Evolutionary conservation across 2,329 filamentous ascomycete species (phyloP).

Genomic region (Exserohilum turcica): DNA sequence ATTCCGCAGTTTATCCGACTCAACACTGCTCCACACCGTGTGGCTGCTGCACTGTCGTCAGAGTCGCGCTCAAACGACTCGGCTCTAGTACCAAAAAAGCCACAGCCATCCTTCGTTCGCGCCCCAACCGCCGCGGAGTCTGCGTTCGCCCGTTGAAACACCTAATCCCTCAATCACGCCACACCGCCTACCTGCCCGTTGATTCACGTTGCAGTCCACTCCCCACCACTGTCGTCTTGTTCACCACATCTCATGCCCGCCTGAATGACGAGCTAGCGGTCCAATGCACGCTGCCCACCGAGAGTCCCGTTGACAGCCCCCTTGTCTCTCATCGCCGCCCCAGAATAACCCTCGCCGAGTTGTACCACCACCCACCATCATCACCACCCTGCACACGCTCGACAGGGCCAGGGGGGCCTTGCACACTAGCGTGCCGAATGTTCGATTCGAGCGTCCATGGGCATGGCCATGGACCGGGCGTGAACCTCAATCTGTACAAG

Average conservation of each 20-base stretch:
- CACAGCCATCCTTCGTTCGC: conserved; percentile 1
- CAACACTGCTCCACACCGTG: not conserved
- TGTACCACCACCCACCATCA: not conserved
- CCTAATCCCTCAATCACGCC: conserved; percentile 15
- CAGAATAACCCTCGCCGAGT: not conserved
- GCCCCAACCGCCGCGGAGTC: conserved; percentile 8
- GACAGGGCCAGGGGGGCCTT: conserved; percentile 3
- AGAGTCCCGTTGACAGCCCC: conserved; percentile 1
- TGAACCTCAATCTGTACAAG: conserved; percentile 14
- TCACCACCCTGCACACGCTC: not conserved
- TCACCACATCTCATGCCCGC: not conserved
- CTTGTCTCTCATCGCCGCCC: conserved; percentile 3
- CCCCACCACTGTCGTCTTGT: not conserved
- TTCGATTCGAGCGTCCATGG: conserved; percentile 14
- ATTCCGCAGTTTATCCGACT: not conserved
- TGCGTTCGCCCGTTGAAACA: conserved; percentile 1
- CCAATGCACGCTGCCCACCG: conserved; percentile 9
- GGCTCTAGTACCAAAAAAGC: not conserved
- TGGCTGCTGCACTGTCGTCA: too few relatives aligned
- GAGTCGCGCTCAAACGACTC: not conserved
- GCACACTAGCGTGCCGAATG: conserved; percentile 16
- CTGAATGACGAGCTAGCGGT: conserved; percentile 3
- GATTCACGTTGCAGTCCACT: not conserved
- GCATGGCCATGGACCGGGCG: conserved; percentile 15
- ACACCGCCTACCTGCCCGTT: conserved; percentile 16